phyloP scores from a whole-genome alignment of 805 yeast species.

The Myxozyma udenii region DNA sequence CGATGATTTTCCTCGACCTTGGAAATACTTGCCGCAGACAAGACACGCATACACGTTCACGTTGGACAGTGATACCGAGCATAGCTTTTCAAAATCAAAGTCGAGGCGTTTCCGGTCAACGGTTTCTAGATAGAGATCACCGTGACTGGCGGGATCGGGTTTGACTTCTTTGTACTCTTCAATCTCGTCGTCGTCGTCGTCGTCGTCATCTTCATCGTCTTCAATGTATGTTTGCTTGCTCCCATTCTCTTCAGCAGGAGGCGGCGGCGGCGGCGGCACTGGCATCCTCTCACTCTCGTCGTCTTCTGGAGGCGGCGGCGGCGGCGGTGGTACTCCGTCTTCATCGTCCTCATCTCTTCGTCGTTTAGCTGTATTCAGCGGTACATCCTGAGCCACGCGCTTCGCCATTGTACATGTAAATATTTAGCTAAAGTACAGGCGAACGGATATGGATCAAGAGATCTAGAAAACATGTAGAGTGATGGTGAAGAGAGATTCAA shows the following conservation, averaged over 20 bases:
- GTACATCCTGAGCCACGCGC: no score
- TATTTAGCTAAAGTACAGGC: no score
- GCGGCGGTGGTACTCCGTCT: background rate
- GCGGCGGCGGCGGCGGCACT: background rate
- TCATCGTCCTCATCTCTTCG: background rate
- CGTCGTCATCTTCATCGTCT: conserved; percentile 13
- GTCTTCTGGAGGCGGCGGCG: background rate
- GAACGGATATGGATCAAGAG: no score
- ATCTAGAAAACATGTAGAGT: no score
- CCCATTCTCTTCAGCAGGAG: background rate
- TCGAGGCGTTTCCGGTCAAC: conserved; percentile 43
- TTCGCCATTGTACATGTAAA: no score
- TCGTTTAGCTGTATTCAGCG: no score
- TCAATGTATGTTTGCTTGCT: background rate
- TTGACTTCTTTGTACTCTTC: conserved; percentile 4
- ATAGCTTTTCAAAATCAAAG: conserved; percentile 67
- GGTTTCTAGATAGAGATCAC: conserved; percentile 29
- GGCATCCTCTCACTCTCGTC: no score
- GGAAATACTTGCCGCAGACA: conserved; percentile 68
- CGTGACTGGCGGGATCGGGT: background rate
- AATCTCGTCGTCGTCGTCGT: conserved; percentile 10
- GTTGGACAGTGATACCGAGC: conserved; percentile 59
- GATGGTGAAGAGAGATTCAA: no score
- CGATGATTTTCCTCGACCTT: conserved; percentile 62
- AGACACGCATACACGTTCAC: conserved; percentile 69